Evolutionary conservation across 306 rosid species (phyloP).

Genomic region (Trifolium repens): DNA sequence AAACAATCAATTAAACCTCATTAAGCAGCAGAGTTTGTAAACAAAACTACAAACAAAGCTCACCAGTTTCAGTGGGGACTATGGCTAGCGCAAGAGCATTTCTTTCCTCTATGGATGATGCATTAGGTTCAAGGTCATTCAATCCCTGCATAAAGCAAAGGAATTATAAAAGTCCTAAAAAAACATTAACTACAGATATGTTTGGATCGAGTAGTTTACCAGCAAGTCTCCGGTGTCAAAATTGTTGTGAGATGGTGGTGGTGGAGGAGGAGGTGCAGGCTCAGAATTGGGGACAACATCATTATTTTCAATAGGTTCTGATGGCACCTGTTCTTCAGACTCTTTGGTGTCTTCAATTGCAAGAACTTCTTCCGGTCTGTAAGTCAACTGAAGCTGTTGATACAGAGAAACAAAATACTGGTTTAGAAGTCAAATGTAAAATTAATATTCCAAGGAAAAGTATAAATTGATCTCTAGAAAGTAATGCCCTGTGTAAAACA

Average conservation of each 20-base stretch:
- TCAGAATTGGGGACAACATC: constrained; percentile 55
- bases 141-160: constrained; percentile 70
- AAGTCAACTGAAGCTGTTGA: constrained; percentile 91
- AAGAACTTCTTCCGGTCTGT: constrained; percentile 76
- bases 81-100: constrained; percentile 94
- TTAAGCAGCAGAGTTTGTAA: constrained; percentile 36
- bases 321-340: constrained; percentile 71
- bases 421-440: constrained; percentile 10
- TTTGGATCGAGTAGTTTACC: constrained; percentile 55
- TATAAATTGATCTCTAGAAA: neutral
- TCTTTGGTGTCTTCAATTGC: constrained; percentile 60
- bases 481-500: constrained; percentile 1
- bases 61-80: constrained; percentile 76
- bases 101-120: constrained; percentile 79
- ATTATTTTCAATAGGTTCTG: constrained; percentile 53
- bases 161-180: constrained; percentile 27
- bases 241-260: constrained; percentile 58
- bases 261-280: constrained; percentile 67
- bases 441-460: constrained; percentile 36
- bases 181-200: constrained; percentile 18
- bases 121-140: constrained; percentile 63
- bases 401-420: constrained; percentile 41
- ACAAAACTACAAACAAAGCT: constrained; percentile 34
- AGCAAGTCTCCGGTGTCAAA: constrained; percentile 81
- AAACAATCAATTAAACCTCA: constrained; percentile 34